Conservation (phyloP, 768 basidiomycete genomes). For the Hirschioporus abietinus region DNA sequence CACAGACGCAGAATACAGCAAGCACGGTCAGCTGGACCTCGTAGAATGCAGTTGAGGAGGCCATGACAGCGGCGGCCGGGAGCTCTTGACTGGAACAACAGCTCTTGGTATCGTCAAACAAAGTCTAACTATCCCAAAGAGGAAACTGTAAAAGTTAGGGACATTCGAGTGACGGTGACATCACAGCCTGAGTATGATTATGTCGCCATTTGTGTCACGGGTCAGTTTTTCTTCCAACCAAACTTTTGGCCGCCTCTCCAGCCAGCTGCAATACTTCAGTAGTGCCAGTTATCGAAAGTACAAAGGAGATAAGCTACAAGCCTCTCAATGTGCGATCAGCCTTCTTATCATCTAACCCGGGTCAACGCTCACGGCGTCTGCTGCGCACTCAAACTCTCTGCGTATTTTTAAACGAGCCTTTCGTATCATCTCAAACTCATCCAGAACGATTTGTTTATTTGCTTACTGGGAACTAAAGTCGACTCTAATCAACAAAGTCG, state of each 20-base stretch:
- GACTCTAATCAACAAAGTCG: background rate
- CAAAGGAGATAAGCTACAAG: background rate
- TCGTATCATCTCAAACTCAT: background rate
- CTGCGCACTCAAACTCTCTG: background rate
- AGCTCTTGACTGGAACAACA: background rate
- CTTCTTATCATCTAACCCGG: background rate
- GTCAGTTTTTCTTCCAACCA: background rate
- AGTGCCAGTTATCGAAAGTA: background rate
- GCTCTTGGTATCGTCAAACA: too few species aligned
- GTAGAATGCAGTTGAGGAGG: conserved; percentile 27
- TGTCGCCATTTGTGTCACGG: background rate
- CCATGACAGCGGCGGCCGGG: background rate
- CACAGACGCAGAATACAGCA: conserved; percentile 26
- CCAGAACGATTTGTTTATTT: background rate
- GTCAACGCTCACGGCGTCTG: background rate
- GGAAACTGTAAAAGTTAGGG: background rate
- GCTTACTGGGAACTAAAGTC: background rate
- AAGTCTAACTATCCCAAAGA: background rate
- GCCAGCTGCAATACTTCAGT: background rate
- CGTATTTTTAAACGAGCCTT: background rate
- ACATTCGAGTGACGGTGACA: background rate
- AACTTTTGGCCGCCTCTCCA: background rate
- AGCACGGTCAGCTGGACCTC: conserved; percentile 36
- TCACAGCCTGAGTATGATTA: too few species aligned
- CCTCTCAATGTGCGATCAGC: background rate